These are phyloP conservation scores for Russula emetica DNA, from an alignment of 768 basidiomycete genomes.

Conservation along the genomic window DNA sequence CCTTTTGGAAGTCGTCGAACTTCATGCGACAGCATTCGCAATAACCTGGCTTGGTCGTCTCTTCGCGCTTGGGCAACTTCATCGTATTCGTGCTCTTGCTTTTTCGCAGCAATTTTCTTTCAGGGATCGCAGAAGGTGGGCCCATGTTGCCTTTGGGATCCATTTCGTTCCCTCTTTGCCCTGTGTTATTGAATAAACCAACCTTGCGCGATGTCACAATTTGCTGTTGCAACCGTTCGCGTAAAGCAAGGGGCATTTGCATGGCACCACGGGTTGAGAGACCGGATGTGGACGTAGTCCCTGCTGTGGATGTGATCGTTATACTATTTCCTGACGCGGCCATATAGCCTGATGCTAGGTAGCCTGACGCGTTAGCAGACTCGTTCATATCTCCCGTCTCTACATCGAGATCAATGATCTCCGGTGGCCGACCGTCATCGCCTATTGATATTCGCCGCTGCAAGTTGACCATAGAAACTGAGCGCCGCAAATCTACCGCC, in stretches of 20 bases:
- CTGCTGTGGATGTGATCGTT: slow-evolving; percentile 83
- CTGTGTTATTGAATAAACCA: slow-evolving; percentile 34
- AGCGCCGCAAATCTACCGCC: slow-evolving; percentile 61
- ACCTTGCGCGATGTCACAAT: slow-evolving; percentile 62
- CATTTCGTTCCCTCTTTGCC: slow-evolving; percentile 34
- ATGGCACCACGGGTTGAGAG: slow-evolving; percentile 39
- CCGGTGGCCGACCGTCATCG: slow-evolving; percentile 39
- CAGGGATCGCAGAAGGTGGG: slow-evolving; percentile 59
- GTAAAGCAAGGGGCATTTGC: slow-evolving; percentile 51
- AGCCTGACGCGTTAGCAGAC: slow-evolving; percentile 67
- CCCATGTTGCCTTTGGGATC: slow-evolving; percentile 53
- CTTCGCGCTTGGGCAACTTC: slow-evolving; percentile 71
- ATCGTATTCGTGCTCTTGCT: slow-evolving; percentile 79
- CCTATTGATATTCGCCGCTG: slow-evolving; percentile 47
- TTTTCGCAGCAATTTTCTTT: slow-evolving; percentile 55
- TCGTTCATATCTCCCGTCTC: slow-evolving; percentile 39
- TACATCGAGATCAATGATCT: slow-evolving; percentile 41
- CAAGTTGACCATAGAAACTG: slow-evolving; percentile 74
- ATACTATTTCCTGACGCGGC: slow-evolving; percentile 97
- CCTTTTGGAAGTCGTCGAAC: slow-evolving; percentile 82
- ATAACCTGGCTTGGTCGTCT: slow-evolving; percentile 89
- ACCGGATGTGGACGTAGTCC: slow-evolving; percentile 70
- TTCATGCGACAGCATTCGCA: slow-evolving; percentile 94
- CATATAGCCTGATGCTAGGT: slow-evolving; percentile 64
- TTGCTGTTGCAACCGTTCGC: slow-evolving; percentile 56